Evolutionary conservation across 306 rosid genomes (phyloP), one percentile per base, ranked within the genome.

Genomic region (Boehmeria nivea): DNA sequence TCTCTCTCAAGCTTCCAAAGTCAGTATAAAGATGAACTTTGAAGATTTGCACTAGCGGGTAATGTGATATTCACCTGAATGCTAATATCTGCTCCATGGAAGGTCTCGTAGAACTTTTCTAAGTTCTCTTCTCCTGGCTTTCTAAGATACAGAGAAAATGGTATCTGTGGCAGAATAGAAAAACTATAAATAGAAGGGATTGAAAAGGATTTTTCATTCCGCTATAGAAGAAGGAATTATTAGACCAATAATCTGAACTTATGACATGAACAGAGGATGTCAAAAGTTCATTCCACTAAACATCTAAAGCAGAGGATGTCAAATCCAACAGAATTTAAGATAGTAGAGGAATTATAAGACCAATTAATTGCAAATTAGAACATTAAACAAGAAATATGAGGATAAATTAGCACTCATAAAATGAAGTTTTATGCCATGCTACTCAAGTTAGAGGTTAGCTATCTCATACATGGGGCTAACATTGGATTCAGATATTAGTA

Each of bases 71-170:
- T 51, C 64, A 91, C 98, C 98, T 91, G 98, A 72, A 82, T 76
- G 66, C 69, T 84, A 60, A 87, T 87, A 72, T 87, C 72, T 57
- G 83, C 67, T 33, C 98, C 96, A 75, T 91, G 98, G 77, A 84
- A 91, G 37, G 98, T 91, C 79, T 91, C 96, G 39, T 84, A 82
- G 64, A 82, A 74, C 61, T 39, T 84, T 73, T 79, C 95, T 7
- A 67, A 72, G 65, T 72, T 83, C 43, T 76, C 74, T 43, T 72
- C 87, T 21, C 31, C 64, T n/a, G 70, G 72, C 72, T 82, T 74
- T 63, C 72, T 80, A 67, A 91, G 71, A 58, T 61, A 67, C 63
- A 87, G 8, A 1, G 96, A 82, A 79, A 91, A 91, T 23, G 94
- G 95, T 61, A 91, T 82, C 96, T 91, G 81, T 60, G 61, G 77